These are phyloP conservation scores for Artemisia tridentata DNA, from an alignment of 129 eudicot genomes.

Conservation along the genomic window DNA sequence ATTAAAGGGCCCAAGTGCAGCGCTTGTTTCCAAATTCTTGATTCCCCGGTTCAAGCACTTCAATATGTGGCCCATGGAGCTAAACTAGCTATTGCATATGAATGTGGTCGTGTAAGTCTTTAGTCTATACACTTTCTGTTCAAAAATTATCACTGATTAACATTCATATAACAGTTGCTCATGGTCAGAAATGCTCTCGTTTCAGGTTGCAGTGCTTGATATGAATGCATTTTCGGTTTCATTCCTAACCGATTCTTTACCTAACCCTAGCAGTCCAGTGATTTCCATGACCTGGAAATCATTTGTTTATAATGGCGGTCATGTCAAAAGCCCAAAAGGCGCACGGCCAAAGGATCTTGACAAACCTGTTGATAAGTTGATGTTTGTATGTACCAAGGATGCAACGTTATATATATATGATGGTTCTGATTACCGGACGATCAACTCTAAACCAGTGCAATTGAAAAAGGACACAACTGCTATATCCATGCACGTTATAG, in stretches of 20 bases:
- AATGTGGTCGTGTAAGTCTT: slow-evolving; percentile 72
- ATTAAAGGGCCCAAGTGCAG: slow-evolving; percentile 50
- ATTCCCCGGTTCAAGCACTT: slow-evolving; percentile 61
- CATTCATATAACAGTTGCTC: background rate
- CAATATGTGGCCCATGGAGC: slow-evolving; percentile 58
- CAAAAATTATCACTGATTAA: background rate
- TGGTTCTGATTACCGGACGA: slow-evolving; percentile 43
- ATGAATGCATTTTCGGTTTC: slow-evolving; percentile 49
- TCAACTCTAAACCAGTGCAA: slow-evolving; percentile 55
- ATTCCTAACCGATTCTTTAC: slow-evolving; percentile 45
- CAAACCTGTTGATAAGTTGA: slow-evolving; percentile 32
- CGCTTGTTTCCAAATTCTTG: slow-evolving; percentile 57
- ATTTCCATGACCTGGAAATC: slow-evolving; percentile 43
- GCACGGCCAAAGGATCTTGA: slow-evolving; percentile 36
- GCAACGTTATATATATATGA: slow-evolving; percentile 54
- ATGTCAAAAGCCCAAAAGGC: slow-evolving; percentile 41
- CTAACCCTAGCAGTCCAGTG: slow-evolving; percentile 49
- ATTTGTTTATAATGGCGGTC: slow-evolving; percentile 26
- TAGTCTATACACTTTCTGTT: background rate
- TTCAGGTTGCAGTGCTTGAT: slow-evolving; percentile 93
- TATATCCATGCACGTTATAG: slow-evolving; percentile 77
- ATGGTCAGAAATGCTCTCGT: slow-evolving; percentile 21
- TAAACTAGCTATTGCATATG: slow-evolving; percentile 72
- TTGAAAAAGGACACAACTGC: slow-evolving; percentile 62
- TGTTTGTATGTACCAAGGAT: slow-evolving; percentile 60